phyloP scores from a whole-genome alignment of 805 yeast genomes.

The Wickerhamiella bombiphila region DNA sequence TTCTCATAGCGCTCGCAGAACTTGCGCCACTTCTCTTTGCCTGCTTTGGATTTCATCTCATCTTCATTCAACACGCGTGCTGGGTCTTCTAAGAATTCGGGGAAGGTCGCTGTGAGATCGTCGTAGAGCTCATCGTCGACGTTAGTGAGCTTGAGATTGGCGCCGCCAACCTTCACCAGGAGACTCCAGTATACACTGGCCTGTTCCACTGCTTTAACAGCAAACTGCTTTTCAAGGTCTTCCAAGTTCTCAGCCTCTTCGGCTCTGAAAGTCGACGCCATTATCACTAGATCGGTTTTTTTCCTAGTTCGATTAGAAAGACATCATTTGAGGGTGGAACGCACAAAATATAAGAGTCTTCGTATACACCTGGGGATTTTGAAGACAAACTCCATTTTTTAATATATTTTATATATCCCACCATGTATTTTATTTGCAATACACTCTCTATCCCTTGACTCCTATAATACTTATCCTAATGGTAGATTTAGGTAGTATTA shows the following conservation, averaged over 20 bases:
- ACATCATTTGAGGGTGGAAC: too few species aligned
- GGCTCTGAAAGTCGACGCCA: constrained; percentile 41
- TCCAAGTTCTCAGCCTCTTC: constrained; percentile 90
- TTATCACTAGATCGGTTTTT: constrained; percentile 1
- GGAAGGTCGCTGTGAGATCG: constrained; percentile 49
- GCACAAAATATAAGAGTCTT: too few species aligned
- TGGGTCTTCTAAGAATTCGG: constrained; percentile 58
- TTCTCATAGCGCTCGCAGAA: constrained; percentile 74
- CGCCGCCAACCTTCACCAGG: constrained; percentile 53
- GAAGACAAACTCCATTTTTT: too few species aligned
- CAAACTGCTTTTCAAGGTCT: constrained; percentile 93
- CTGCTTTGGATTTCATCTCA: constrained; percentile 62
- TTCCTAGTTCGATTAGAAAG: too few species aligned
- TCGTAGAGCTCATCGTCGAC: constrained; percentile 28
- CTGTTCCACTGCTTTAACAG: constrained; percentile 92
- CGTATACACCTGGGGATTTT: too few species aligned
- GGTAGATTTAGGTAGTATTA: too few species aligned
- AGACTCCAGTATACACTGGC: constrained; percentile 84
- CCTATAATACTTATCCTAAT: too few species aligned
- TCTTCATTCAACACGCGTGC: constrained; percentile 54
- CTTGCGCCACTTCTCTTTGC: constrained; percentile 83
- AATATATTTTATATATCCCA: too few species aligned
- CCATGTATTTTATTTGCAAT: too few species aligned
- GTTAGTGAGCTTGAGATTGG: constrained; percentile 42
- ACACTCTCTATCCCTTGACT: too few species aligned